Evolutionary conservation across 148 eudicot species (phyloP), one percentile per base, ranked within the genome.

Genomic region (Rhododendron griersonianum): DNA sequence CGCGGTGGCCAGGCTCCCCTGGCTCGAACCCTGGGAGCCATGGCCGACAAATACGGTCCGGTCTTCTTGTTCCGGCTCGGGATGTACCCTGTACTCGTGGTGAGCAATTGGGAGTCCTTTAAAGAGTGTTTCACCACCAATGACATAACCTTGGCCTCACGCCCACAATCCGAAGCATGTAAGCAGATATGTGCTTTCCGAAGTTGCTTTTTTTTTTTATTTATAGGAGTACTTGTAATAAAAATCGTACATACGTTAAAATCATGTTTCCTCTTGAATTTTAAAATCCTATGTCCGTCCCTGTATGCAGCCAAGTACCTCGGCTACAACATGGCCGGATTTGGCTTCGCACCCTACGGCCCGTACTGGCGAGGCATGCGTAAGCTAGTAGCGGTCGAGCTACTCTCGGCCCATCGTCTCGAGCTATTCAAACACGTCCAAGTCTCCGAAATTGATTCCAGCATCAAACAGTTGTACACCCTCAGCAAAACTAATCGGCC

Each of bases 11-110:
- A 55, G 51, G 45, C 67, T 55, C 65, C 65, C 7, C 50, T 77
- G 51, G 67, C 57, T 33, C 53, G 44, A 48, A 55, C 83, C 7
- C 44, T 81, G 2, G 69, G 83, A 13, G 83, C 63, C 83, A 81
- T 81, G 69, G 83, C 83, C 8, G 83, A 81, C 35, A 30, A 53
- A 4, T 51, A 81, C 23, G 83, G 83, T 53, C 83, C 83, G 10
- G 6, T 28, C 44, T 81, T 81, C 69, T 15, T 0, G 33, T 6
- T 81, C 5, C 39, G 61, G 3, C 44, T 81, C 3, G 83, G 83
- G 1, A 21, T 55, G 3, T 45, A 81, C 21, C 33, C 23, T 1
- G 39, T 65, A 15, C 47, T 81, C 15, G 83, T 81, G 44, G 11
- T 81, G 18, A 81, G 69, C 37, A 81, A 39, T 61, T 81, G 67